A percentile compares a stretch with the other conserved stretches of the same genome.
phyloP scores from a whole-genome alignment of 768 basidiomycete genomes.

The Termitomyces sp. region DNA sequence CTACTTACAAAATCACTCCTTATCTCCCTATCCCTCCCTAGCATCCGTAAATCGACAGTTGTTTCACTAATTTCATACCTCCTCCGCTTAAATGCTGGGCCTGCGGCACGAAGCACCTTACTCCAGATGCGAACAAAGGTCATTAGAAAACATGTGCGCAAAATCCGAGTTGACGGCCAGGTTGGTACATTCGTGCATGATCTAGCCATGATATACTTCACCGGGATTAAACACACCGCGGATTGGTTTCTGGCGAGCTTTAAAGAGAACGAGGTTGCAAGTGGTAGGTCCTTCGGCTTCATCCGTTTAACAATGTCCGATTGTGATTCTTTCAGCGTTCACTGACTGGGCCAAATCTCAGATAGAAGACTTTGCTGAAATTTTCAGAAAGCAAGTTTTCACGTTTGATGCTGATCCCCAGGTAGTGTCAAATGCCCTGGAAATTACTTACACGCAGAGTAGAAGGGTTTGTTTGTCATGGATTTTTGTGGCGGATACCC shows the following conservation, averaged over 20 bases:
- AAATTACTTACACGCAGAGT: conserved; percentile 76
- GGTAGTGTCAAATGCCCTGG: conserved; percentile 73
- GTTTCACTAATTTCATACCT: conserved; percentile 71
- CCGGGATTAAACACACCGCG: conserved; percentile 92
- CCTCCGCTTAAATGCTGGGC: conserved; percentile 66
- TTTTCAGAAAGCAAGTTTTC: conserved; percentile 90
- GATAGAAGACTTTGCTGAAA: conserved; percentile 75
- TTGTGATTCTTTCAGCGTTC: conserved; percentile 54
- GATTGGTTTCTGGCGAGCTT: conserved; percentile 98
- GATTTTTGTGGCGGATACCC: not conserved
- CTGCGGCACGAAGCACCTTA: conserved; percentile 80
- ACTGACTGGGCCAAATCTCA: conserved; percentile 91
- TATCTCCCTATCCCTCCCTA: conserved; percentile 66
- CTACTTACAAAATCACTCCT: conserved; percentile 69
- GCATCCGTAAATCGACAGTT: conserved; percentile 72
- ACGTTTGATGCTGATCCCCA: conserved; percentile 68
- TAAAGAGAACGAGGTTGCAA: conserved; percentile 91
- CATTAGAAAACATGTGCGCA: conserved; percentile 72
- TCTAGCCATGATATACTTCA: conserved; percentile 85
- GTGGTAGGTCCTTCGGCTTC: conserved; percentile 51
- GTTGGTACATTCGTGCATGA: conserved; percentile 83
- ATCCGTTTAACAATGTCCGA: not conserved
- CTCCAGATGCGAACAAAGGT: conserved; percentile 72
- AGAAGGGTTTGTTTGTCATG: conserved; percentile 58
- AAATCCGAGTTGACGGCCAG: conserved; percentile 88